These are phyloP conservation scores for Hyphodiscus sp. DNA, from an alignment of 2,329 filamentous ascomycete species.

Conservation along the genomic window DNA sequence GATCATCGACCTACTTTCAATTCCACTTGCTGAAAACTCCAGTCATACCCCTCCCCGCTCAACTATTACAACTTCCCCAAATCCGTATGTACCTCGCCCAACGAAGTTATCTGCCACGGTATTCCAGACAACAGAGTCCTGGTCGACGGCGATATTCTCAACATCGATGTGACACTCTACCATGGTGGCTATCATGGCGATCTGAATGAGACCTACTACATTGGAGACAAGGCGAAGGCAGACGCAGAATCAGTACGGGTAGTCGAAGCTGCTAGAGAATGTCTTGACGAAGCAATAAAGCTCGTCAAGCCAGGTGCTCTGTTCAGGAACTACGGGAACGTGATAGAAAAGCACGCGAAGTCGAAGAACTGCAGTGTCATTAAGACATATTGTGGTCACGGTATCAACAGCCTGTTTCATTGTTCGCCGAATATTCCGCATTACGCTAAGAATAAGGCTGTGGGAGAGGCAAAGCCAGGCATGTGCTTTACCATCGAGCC, in stretches of 20 bases:
- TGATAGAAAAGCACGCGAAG: conserved; percentile 95
- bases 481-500: conserved; percentile 99
- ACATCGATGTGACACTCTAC: conserved; percentile 93
- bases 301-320: conserved; percentile 88
- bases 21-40: conserved; percentile 14
- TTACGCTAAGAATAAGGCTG: conserved; percentile 97
- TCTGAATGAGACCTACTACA: conserved; percentile 97
- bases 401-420: conserved; percentile 91
- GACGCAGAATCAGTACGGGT: conserved; percentile 85
- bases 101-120: conserved; percentile 98
- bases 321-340: conserved; percentile 88
- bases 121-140: conserved; percentile 88
- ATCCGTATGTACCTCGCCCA: conserved; percentile 91
- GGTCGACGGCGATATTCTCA: conserved; percentile 90
- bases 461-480: conserved; percentile 86
- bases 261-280: conserved; percentile 84
- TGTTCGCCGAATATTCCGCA: conserved; percentile 90
- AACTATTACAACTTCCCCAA: conserved; percentile 98
- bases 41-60: conserved; percentile 91
- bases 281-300: conserved; percentile 83
- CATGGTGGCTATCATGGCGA: conserved; percentile 94
- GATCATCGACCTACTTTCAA: conserved; percentile 27
- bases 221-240: conserved; percentile 78
- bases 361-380: conserved; percentile 80
- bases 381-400: conserved; percentile 93